These are phyloP conservation scores for Triticum monococcum DNA, from an alignment of 176 grass and related monocot genomes.

Conservation along the genomic window DNA sequence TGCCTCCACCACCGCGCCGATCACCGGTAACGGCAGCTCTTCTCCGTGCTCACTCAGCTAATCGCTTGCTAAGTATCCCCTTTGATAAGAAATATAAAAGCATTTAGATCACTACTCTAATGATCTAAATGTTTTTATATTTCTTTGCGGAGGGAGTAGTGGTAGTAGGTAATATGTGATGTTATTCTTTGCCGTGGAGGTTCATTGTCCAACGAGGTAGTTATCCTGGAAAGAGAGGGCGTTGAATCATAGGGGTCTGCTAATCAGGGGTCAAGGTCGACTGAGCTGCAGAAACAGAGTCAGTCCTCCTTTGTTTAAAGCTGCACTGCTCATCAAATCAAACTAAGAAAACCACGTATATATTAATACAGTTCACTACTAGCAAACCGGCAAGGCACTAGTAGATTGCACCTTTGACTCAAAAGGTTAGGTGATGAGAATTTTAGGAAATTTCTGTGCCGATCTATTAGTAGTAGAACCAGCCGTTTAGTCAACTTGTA, in stretches of 20 bases:
- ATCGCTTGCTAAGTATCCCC: neutral
- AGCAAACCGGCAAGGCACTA: neutral
- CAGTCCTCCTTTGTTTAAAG: neutral
- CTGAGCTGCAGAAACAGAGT: neutral
- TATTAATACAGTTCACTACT: neutral
- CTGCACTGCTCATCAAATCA: neutral
- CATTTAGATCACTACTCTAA: too few species aligned
- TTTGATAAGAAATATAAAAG: too few species aligned
- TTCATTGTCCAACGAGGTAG: neutral
- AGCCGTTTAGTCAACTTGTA: neutral
- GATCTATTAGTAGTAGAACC: neutral
- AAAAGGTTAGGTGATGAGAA: neutral
- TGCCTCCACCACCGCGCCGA: neutral
- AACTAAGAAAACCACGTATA: neutral
- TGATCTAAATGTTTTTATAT: too few species aligned
- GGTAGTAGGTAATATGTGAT: neutral
- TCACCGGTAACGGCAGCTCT: conserved; percentile 25
- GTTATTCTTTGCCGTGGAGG: too few species aligned
- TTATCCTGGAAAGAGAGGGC: neutral
- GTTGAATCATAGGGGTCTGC: neutral
- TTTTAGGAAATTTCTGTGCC: neutral
- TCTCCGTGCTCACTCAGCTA: neutral
- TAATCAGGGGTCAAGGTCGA: neutral
- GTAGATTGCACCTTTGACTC: neutral
- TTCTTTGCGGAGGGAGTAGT: neutral